A percentile compares a stretch with the other conserved stretches of the same genome.
phyloP scores from a whole-genome alignment of 257 asterid species.

The Solanum stenotomum region DNA sequence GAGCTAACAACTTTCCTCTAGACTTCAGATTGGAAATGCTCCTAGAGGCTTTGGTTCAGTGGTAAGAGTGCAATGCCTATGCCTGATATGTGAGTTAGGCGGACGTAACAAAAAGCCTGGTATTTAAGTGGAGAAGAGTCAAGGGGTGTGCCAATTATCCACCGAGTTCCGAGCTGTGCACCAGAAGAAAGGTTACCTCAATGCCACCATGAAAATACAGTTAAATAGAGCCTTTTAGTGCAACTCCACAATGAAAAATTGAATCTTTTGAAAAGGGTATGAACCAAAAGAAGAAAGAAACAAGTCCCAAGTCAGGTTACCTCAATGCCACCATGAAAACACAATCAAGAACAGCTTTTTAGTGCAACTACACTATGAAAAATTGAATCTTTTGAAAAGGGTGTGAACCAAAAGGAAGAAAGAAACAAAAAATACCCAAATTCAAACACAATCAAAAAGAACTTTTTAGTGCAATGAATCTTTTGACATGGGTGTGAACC shows the following conservation, averaged over 20 bases:
- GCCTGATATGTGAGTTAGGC: not conserved
- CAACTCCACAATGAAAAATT: not conserved
- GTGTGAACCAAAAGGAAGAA: not conserved
- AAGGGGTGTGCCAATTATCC: not conserved
- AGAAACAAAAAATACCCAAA: not conserved
- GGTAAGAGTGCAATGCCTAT: not conserved
- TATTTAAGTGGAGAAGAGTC: not conserved
- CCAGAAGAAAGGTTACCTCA: not conserved
- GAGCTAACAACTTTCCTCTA: not conserved
- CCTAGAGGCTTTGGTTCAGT: not conserved
- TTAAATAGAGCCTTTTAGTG: conserved; percentile 7
- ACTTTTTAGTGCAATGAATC: conserved; percentile 6
- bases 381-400: conserved; percentile 10
- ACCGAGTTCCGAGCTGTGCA: not conserved
- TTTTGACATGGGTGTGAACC: not conserved
- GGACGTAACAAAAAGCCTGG: not conserved
- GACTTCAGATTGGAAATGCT: not conserved
- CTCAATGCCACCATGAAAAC: conserved; percentile 15
- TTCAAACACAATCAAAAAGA: not conserved
- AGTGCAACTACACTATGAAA: conserved; percentile 4
- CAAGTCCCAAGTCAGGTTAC: not conserved
- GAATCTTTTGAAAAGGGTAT: conserved; percentile 10
- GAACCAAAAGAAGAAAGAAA: not conserved
- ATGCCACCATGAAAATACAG: conserved; percentile 15
- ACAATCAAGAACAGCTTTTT: conserved; percentile 1